Evolutionary conservation across 1,139 yeast species (phyloP).

Genomic region (Candida tetrigidarum): DNA sequence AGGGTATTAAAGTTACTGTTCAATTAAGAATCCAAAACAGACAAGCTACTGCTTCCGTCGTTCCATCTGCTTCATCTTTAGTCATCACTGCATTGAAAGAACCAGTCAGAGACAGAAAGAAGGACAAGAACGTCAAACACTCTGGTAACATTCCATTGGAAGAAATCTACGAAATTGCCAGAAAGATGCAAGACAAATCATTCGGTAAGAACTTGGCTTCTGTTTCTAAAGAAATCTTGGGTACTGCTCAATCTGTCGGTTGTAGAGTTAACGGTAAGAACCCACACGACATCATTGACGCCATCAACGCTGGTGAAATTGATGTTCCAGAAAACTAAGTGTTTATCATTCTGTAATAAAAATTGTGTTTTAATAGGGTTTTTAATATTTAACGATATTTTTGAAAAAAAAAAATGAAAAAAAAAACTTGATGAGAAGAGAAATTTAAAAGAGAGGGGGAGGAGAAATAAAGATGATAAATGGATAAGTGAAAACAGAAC

Average conservation of each 20-base stretch:
- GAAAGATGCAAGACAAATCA: conserved; percentile 97
- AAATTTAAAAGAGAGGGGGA: background rate
- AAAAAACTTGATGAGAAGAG: background rate
- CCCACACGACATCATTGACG: conserved; percentile 99
- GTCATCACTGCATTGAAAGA: conserved; percentile 99
- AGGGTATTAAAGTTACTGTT: conserved; percentile 99
- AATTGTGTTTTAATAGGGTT: conserved; percentile 23
- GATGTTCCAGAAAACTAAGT: conserved; percentile 90
- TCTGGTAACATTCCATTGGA: conserved; percentile 98
- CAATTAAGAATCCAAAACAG: conserved; percentile 99
- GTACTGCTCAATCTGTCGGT: conserved; percentile 99
- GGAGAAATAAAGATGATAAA: background rate
- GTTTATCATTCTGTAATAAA: conserved; percentile 14
- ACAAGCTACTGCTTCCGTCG: conserved; percentile 99
- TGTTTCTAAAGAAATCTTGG: conserved; percentile 98
- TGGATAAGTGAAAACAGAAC: conserved; percentile 1
- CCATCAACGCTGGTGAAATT: conserved; percentile 97
- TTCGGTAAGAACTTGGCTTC: conserved; percentile 98
- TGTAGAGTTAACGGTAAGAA: conserved; percentile 99
- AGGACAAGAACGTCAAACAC: conserved; percentile 99
- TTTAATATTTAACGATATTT: conserved; percentile 19
- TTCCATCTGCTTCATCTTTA: conserved; percentile 99
- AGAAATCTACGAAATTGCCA: conserved; percentile 96
- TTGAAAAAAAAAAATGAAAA: conserved; percentile 8
- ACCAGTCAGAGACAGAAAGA: conserved; percentile 99